Base-by-base conservation (phyloP, 345 rosid species). In the Adansonia digitata region DNA sequence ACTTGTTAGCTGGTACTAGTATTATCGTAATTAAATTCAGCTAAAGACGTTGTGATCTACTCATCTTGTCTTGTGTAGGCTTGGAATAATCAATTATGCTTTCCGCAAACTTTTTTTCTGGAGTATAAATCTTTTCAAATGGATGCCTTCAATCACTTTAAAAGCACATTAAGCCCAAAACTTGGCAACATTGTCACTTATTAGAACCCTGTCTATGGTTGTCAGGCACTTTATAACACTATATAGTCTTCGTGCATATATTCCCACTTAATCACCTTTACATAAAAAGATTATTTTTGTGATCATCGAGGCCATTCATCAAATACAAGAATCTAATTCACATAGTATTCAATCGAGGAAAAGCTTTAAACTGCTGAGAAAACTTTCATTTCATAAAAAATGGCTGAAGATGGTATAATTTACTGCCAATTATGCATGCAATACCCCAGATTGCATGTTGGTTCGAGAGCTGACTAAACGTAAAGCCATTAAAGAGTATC, bases 251-350 rank as follows among this genome's bases (percentile, higher is more conserved):
- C 26, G 71, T 75, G 89, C 87, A 89, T 83, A 84, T 87, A 86
- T 84, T 89, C 90, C 83, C 85, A 76, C 78, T 71, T 76, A n/a
- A 74, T 78, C 77, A 69, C 71, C 85, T 84, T 90, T 87, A 75
- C 79, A 49, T 74, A 78, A 79, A 90, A 91, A 84, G 80, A 62
- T 31, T 55, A 72, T 75, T 82, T 83, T 51, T 75, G 81, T 64
- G 74, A 73, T 78, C 80, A 73, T 65, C 80, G 40, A 85, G 81
- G 78, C 79, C 78, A 80, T 65, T 63, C 67, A 75, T 77, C 65
- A 61, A 74, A 87, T 79, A 61, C 72, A 88, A 84, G 91, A 88
- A 88, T 89, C 88, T 17, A 78, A 82, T 83, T 76, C 84, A 82
- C 67, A 69, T 18, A 34, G 20, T 40, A 66, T 68, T 63, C 73